Evolutionary conservation across 257 asterid species (phyloP), one percentile per base, ranked within the genome.

Genomic region (Ilex aquifolium): DNA sequence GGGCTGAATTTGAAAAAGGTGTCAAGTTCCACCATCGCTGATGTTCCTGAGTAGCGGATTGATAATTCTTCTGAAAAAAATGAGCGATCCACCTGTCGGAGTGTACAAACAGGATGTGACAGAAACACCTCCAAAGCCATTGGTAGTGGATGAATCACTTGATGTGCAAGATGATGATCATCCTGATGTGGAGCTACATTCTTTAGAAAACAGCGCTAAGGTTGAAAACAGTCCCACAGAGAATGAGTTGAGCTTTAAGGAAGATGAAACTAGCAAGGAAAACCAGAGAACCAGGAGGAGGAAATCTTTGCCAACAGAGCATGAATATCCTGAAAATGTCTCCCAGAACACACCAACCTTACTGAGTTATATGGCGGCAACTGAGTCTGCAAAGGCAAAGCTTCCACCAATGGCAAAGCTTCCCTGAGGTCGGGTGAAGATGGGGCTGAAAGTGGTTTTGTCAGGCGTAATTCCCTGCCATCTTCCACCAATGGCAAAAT

Each of bases 331-430:
- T 40, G 98, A 88, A 70, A 89, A 81, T 68, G 73, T 81, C 61
- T 82, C 89, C 5, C 86, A 86, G 76, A 88, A 86, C 54, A 58
- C 88, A 42, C 82, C 87, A 36, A 82, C 80, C 66, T 59, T 92
- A 69, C 97, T 97, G 8, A 89, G 98, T 70, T 92, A 92, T 70
- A 92, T 92, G 98, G 91, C 87, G 4, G 92, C 95, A n/a, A 92
- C 97, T 32, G 78, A 79, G 74, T 92, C 95, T 56, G 98, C 95
- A 29, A 92, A 89, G 77, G 98, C 97, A 42, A 92, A 89, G 83
- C 98, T 92, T 56, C 9, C 14, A 46, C 15, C 9, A 3, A 3
- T n/a, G n/a, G n/a, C n/a, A 85, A 87, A 81, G 81, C 89, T 7
- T 65, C 93, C 63, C 56, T 77, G 13, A 84, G 76, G 69, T 14